Conservation (phyloP, 2,329 filamentous ascomycete species). For the Colletotrichum costaricense region DNA sequence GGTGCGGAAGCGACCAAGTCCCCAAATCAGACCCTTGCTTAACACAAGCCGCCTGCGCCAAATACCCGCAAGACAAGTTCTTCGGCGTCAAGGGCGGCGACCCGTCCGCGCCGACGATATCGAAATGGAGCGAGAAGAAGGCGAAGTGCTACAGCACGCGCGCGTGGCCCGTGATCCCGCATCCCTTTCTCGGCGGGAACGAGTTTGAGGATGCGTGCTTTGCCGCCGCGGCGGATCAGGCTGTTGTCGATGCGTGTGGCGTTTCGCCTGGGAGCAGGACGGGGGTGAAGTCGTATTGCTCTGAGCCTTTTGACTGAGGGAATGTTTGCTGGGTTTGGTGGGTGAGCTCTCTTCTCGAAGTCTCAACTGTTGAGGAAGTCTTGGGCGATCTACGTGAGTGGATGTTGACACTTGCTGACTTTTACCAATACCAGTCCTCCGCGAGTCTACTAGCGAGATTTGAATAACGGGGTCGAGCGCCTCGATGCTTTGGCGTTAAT, state of each 20-base stretch:
- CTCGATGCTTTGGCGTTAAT: no score
- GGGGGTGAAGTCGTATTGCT: background rate
- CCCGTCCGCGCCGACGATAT: background rate
- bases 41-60: conserved; percentile 3
- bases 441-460: no score
- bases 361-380: no score
- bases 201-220: conserved; percentile 6
- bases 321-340: background rate
- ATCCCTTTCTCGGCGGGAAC: conserved; percentile 5
- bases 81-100: conserved; percentile 6
- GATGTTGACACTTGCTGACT: no score
- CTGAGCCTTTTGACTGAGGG: background rate
- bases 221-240: background rate
- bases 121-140: conserved; percentile 6
- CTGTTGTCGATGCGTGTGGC: background rate
- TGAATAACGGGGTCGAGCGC: no score
- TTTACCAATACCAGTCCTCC: no score
- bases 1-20: conserved; percentile 4
- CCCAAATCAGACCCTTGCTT: background rate
- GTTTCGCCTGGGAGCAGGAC: background rate
- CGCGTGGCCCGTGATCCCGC: conserved; percentile 11
- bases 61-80: conserved; percentile 10
- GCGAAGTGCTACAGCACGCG: background rate
- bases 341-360: background rate
- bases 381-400: no score